Evolutionary conservation across 352 stramenopile genomes (phyloP).

Genomic region (Pythium utonaiense): DNA sequence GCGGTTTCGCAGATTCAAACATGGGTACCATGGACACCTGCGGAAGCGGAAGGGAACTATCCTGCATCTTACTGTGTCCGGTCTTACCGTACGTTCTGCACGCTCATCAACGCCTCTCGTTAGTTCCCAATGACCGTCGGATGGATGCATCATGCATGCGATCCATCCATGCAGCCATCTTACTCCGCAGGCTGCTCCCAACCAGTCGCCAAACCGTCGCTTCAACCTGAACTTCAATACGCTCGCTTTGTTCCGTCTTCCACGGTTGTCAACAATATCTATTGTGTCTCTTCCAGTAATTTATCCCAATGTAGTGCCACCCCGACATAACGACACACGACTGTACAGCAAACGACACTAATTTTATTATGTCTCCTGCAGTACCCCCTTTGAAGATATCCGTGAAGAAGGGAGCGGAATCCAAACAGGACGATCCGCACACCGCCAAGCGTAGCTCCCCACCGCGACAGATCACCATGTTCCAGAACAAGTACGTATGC

Average conservation of each 20-base stretch:
- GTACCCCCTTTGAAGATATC: constrained; percentile 24
- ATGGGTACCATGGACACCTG: constrained; percentile 1
- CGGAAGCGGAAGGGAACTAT: not conserved
- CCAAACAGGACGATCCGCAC: constrained; percentile 14
- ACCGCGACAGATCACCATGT: constrained; percentile 20
- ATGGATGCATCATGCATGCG: not conserved
- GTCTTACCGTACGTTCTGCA: not conserved
- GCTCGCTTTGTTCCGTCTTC: not conserved
- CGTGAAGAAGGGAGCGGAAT: constrained; percentile 21
- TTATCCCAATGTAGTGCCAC: not conserved
- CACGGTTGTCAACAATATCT: not conserved
- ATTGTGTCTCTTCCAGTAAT: not conserved
- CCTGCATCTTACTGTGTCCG: not conserved
- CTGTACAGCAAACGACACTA: not conserved
- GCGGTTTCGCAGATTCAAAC: not conserved
- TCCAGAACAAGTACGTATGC: constrained; percentile 30
- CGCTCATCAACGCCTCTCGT: too few relatives aligned
- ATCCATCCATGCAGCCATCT: too few relatives aligned
- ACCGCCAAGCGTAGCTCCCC: constrained; percentile 3
- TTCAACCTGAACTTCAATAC: not conserved
- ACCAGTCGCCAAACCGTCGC: not conserved
- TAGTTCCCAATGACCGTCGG: too few relatives aligned
- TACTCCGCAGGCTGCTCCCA: not conserved
- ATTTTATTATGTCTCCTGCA: not conserved
- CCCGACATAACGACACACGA: not conserved